Conservation (phyloP, 2,329 filamentous ascomycete genomes). For the Fusarium decemcellulare region DNA sequence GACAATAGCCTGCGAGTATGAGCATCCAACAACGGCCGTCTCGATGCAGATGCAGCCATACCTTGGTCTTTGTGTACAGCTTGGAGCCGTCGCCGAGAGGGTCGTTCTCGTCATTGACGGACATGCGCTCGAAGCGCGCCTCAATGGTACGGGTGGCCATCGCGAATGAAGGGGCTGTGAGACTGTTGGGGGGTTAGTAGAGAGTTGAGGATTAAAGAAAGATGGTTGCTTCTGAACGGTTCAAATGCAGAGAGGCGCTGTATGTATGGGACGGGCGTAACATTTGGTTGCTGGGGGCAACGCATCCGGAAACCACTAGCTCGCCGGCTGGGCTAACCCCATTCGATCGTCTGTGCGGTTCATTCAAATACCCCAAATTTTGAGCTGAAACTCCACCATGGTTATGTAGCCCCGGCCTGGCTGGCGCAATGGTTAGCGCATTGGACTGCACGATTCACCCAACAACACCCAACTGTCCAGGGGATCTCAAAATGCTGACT, state of each 20-base stretch:
- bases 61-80: constrained; percentile 82
- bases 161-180: constrained; percentile 14
- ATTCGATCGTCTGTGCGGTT: not conserved
- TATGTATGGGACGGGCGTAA: not conserved
- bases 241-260: constrained; percentile 17
- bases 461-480: not conserved
- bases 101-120: constrained; percentile 91
- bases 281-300: not conserved
- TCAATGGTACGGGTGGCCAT: constrained; percentile 87
- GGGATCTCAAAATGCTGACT: too few relatives aligned
- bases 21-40: constrained; percentile 37
- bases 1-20: constrained; percentile 55
- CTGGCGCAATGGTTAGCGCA: constrained; percentile 12
- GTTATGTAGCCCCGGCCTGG: not conserved
- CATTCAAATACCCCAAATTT: too few relatives aligned
- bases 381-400: not conserved
- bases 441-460: not conserved
- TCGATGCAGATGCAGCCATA: constrained; percentile 54
- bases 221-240: constrained; percentile 30
- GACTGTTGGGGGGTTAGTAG: constrained; percentile 43
- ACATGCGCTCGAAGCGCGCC: constrained; percentile 89
- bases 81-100: constrained; percentile 66
- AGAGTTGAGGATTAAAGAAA: constrained; percentile 21
- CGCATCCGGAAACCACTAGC: too few relatives aligned
- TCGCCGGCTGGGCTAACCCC: not conserved